These are phyloP conservation scores for Paraglomus occultum DNA, from an alignment of 192 early-diverging fungal species.

Conservation along the genomic window DNA sequence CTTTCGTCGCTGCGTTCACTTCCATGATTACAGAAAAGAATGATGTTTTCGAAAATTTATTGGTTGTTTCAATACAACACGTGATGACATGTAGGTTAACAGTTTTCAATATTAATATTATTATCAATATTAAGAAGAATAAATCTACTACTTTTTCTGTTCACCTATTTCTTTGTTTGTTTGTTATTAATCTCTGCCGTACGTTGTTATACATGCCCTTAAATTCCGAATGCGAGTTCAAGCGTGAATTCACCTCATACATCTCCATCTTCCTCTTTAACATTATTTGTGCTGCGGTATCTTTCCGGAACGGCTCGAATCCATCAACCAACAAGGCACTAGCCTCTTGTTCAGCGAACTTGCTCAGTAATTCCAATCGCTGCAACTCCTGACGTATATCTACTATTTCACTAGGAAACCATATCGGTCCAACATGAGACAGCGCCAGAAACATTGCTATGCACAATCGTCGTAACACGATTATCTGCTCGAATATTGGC, in stretches of 20 bases:
- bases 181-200: slow-evolving; percentile 3
- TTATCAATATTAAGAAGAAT: slow-evolving; percentile 4
- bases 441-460: slow-evolving; percentile 46
- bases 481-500: slow-evolving; percentile 43
- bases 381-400: slow-evolving; percentile 28
- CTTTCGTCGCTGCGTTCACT: too few relatives aligned
- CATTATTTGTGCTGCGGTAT: slow-evolving; percentile 33
- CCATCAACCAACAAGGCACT: slow-evolving; percentile 31
- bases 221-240: slow-evolving; percentile 24
- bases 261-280: slow-evolving; percentile 44
- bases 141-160: neutral
- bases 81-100: too few relatives aligned
- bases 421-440: slow-evolving; percentile 47
- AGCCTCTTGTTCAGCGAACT: slow-evolving; percentile 37
- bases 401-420: slow-evolving; percentile 38
- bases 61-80: too few relatives aligned
- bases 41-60: too few relatives aligned
- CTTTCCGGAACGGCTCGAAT: slow-evolving; percentile 43
- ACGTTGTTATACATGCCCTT: slow-evolving; percentile 13
- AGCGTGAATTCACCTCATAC: slow-evolving; percentile 36
- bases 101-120: neutral
- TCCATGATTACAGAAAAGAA: too few relatives aligned
- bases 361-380: slow-evolving; percentile 38
- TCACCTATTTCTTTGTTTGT: neutral
- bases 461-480: slow-evolving; percentile 44